phyloP scores from a whole-genome alignment of 1,284 basidiomycete species.

The Moesziomyces sp. region DNA sequence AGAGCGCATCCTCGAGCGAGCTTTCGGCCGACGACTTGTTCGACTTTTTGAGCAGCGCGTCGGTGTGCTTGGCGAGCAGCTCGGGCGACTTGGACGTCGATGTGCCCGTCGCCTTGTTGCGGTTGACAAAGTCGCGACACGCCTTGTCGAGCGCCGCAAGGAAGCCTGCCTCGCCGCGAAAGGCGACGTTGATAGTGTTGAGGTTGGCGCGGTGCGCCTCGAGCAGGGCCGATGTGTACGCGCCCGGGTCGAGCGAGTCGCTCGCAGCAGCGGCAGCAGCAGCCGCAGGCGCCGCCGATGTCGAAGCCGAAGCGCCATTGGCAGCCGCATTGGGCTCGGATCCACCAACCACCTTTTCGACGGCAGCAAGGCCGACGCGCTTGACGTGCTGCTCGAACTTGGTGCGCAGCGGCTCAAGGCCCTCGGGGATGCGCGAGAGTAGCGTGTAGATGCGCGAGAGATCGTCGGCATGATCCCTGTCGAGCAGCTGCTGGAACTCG shows the following conservation, averaged over 20 bases:
- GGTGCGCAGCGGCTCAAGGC: constrained; percentile 89
- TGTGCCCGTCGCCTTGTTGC: constrained; percentile 78
- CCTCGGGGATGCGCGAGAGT: constrained; percentile 86
- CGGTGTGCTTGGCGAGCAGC: constrained; percentile 91
- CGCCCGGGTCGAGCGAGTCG: constrained; percentile 77
- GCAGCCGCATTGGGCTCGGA: constrained; percentile 65
- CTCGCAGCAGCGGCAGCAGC: constrained; percentile 69
- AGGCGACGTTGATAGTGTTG: constrained; percentile 88
- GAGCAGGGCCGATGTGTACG: constrained; percentile 91
- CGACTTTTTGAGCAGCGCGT: constrained; percentile 89
- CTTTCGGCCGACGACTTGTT: constrained; percentile 91
- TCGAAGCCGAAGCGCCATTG: constrained; percentile 70
- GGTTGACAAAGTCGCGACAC: constrained; percentile 94
- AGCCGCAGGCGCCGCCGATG: constrained; percentile 21
- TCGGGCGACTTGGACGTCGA: constrained; percentile 81
- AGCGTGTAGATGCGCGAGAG: constrained; percentile 86
- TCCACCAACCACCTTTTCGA: constrained; percentile 78
- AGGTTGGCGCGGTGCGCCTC: constrained; percentile 92
- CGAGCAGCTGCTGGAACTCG: constrained; percentile 90
- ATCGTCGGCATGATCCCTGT: constrained; percentile 93
- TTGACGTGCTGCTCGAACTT: constrained; percentile 96
- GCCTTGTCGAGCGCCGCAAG: constrained; percentile 91
- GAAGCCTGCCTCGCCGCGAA: constrained; percentile 93
- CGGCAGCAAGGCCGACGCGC: constrained; percentile 82
- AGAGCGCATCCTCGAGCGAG: constrained; percentile 87